Evolutionary conservation across 2,329 filamentous ascomycete genomes (phyloP).

Genomic region (Phyllosticta citrichinensis): DNA sequence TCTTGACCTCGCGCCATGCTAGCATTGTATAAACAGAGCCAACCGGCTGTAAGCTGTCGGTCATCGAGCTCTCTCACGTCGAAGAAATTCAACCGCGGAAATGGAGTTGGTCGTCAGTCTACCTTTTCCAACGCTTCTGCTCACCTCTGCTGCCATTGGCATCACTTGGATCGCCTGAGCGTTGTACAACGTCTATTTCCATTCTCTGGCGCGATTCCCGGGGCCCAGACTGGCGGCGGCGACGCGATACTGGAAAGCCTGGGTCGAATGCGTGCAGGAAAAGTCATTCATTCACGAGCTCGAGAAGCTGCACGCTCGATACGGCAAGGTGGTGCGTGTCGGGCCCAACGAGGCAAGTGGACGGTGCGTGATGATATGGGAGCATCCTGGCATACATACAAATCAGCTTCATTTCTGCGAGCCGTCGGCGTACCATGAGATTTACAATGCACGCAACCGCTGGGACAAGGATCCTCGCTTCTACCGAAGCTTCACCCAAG

Average conservation of each 20-base stretch:
- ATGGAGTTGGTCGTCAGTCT: background rate
- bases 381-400: background rate
- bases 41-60: no score
- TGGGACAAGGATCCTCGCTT: constrained; percentile 34
- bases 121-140: background rate
- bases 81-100: background rate
- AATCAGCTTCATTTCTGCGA: constrained; percentile 33
- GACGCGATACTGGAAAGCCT: constrained; percentile 22
- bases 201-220: background rate
- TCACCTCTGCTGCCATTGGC: background rate
- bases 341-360: constrained; percentile 20
- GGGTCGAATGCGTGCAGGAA: constrained; percentile 19
- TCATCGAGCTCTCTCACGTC: no score
- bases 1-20: no score
- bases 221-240: constrained; percentile 13
- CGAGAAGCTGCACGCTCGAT: constrained; percentile 18
- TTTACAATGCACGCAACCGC: constrained; percentile 32
- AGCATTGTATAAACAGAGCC: no score
- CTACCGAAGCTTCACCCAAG: constrained; percentile 32
- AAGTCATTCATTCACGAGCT: constrained; percentile 21
- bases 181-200: constrained; percentile 5
- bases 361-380: no score
- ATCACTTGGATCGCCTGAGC: background rate
- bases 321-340: constrained; percentile 21
- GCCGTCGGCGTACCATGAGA: constrained; percentile 33